These are phyloP conservation scores for Camelina sativa DNA, from an alignment of 345 rosid genomes.

Conservation along the genomic window DNA sequence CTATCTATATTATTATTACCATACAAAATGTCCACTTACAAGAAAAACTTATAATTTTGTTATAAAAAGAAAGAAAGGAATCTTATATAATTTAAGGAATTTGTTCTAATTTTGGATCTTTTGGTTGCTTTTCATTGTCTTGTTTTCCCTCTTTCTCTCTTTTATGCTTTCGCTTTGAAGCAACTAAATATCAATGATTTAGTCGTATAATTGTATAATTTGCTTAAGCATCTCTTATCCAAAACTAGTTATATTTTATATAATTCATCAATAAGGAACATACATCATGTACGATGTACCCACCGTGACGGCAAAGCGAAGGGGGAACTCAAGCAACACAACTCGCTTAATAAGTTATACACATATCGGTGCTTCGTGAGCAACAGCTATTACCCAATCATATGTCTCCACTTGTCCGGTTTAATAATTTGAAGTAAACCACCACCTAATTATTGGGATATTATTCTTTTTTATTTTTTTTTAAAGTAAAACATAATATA, in stretches of 20 bases:
- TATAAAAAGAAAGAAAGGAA: no score
- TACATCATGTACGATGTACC: no score
- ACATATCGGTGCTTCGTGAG: slow-evolving; percentile 31
- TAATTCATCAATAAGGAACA: not conserved
- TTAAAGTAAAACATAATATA: not conserved
- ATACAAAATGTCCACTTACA: not conserved
- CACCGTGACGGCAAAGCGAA: slow-evolving; percentile 26
- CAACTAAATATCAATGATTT: slow-evolving; percentile 8
- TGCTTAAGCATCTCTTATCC: no score
- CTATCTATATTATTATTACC: not conserved
- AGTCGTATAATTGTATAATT: no score
- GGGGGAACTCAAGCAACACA: slow-evolving; percentile 12
- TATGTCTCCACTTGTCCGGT: slow-evolving; percentile 23
- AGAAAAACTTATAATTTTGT: not conserved
- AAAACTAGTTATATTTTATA: no score
- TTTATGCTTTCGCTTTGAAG: slow-evolving; percentile 3
- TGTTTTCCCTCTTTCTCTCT: not conserved
- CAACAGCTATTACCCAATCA: slow-evolving; percentile 27
- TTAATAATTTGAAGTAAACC: slow-evolving; percentile 28
- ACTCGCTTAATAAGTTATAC: slow-evolving; percentile 12
- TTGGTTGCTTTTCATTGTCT: slow-evolving; percentile 15
- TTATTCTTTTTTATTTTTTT: slow-evolving; percentile 1
- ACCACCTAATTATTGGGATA: slow-evolving; percentile 36
- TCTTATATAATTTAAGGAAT: no score
- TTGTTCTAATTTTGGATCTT: not conserved